Evolutionary conservation across 2,329 filamentous ascomycete genomes (phyloP).

Genomic region (Cladophialophora yegresii): DNA sequence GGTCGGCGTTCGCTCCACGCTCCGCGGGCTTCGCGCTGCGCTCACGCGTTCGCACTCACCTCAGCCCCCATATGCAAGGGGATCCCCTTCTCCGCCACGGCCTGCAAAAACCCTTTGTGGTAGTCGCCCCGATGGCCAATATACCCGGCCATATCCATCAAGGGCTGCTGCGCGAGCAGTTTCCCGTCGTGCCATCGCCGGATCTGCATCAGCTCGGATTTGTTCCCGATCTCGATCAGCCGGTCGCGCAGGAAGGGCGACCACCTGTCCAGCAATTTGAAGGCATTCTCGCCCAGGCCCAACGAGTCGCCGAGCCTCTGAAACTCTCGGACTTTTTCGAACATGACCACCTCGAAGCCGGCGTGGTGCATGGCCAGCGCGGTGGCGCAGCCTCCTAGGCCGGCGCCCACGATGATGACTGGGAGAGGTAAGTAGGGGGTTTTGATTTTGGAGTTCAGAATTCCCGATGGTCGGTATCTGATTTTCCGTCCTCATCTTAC

Average conservation of each 20-base stretch:
- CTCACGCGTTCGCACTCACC: slow-evolving; percentile 37
- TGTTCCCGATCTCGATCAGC: slow-evolving; percentile 54
- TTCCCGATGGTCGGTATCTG: too few species aligned
- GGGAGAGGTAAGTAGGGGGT: background rate
- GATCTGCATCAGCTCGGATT: slow-evolving; percentile 39
- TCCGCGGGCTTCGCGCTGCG: too few species aligned
- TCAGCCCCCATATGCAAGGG: slow-evolving; percentile 42
- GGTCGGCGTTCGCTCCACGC: too few species aligned
- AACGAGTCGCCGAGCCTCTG: slow-evolving; percentile 50
- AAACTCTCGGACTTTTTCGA: slow-evolving; percentile 50
- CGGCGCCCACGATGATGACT: slow-evolving; percentile 40
- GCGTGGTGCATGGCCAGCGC: slow-evolving; percentile 65
- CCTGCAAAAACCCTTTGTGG: slow-evolving; percentile 61
- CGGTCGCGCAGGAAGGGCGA: slow-evolving; percentile 48
- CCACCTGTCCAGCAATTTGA: slow-evolving; percentile 39
- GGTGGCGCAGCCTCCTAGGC: slow-evolving; percentile 63
- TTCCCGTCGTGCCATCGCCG: slow-evolving; percentile 43
- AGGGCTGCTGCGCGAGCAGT: slow-evolving; percentile 40
- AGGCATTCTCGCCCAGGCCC: slow-evolving; percentile 36
- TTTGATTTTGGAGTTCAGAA: too few species aligned
- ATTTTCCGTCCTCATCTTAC: slow-evolving; percentile 1
- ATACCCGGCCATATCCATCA: slow-evolving; percentile 51
- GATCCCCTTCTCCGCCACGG: slow-evolving; percentile 43
- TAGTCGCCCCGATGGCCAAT: slow-evolving; percentile 64
- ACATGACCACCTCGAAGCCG: slow-evolving; percentile 61